These are phyloP conservation scores for Cochlearia excelsa DNA, from an alignment of 345 rosid species.

Conservation along the genomic window DNA sequence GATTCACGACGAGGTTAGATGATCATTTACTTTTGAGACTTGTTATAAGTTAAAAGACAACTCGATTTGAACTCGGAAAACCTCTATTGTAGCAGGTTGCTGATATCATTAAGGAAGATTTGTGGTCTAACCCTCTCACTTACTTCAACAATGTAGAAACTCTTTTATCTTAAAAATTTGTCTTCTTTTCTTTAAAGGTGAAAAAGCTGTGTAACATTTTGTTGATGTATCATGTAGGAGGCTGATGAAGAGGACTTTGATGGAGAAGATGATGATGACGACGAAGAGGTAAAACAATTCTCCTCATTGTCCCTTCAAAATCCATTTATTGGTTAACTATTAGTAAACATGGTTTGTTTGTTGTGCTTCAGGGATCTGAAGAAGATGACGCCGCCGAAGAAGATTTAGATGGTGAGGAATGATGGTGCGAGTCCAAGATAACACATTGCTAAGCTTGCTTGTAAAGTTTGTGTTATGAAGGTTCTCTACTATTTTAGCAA, in stretches of 20 bases:
- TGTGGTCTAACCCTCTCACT: slow-evolving; percentile 91
- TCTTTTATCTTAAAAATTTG: not conserved
- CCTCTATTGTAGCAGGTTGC: slow-evolving; percentile 57
- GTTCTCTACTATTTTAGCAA: slow-evolving; percentile 27
- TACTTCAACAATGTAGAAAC: slow-evolving; percentile 72
- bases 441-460: not conserved
- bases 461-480: slow-evolving; percentile 35
- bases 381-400: slow-evolving; percentile 23
- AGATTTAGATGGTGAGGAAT: slow-evolving; percentile 32
- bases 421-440: slow-evolving; percentile 20
- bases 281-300: slow-evolving; percentile 49
- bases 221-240: slow-evolving; percentile 42
- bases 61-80: not conserved
- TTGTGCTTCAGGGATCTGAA: slow-evolving; percentile 18
- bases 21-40: slow-evolving; percentile 2
- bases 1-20: slow-evolving; percentile 69
- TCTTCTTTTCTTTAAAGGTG: no score
- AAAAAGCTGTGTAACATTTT: not conserved
- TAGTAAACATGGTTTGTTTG: not conserved
- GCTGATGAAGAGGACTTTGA: slow-evolving; percentile 71
- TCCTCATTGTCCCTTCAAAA: not conserved
- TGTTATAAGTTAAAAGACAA: slow-evolving; percentile 8
- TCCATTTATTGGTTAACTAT: slow-evolving; percentile 3
- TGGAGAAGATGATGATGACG: slow-evolving; percentile 57
- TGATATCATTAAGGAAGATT: slow-evolving; percentile 86